A percentile compares a stretch with the other conserved stretches of the same genome.
Conservation (phyloP, 1,139 yeast genomes). For the Sugiyamaella neomexicana region DNA sequence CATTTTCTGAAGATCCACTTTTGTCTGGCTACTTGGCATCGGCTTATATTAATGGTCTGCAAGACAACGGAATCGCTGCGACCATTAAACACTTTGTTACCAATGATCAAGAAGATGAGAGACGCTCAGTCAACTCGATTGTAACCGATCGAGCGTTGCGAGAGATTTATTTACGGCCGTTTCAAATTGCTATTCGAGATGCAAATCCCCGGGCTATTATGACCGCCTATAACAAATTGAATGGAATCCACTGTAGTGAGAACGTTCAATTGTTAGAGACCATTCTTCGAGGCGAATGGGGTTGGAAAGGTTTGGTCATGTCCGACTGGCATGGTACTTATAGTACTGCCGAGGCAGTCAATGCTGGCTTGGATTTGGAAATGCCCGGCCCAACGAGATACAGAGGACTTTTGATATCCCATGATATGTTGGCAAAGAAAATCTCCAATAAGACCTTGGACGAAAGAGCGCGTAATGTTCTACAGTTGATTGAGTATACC, state of each 20-base stretch:
- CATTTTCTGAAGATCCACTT: conserved; percentile 62
- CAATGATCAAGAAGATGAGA: conserved; percentile 59
- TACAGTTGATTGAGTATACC: conserved; percentile 49
- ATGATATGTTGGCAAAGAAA: conserved; percentile 30
- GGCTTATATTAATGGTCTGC: conserved; percentile 54
- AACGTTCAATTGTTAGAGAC: conserved; percentile 46
- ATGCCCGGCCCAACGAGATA: conserved; percentile 62
- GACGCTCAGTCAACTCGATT: conserved; percentile 50
- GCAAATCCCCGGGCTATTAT: conserved; percentile 54
- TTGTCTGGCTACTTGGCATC: conserved; percentile 55
- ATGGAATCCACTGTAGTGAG: conserved; percentile 58
- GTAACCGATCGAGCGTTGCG: conserved; percentile 60
- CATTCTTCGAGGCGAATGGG: conserved; percentile 56
- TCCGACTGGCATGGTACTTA: conserved; percentile 67
- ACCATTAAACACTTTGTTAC: conserved; percentile 61
- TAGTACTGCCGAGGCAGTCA: conserved; percentile 48
- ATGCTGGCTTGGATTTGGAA: conserved; percentile 59
- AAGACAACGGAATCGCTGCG: conserved; percentile 53
- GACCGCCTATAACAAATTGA: conserved; percentile 62
- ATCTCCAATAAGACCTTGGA: conserved; percentile 38
- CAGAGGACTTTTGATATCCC: conserved; percentile 43
- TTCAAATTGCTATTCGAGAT: conserved; percentile 55
- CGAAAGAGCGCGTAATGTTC: conserved; percentile 49
- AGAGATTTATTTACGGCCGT: conserved; percentile 61
- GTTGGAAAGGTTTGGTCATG: conserved; percentile 57